Evolutionary conservation across 1,139 yeast genomes (phyloP).

Genomic region (Pichia inconspicua): DNA sequence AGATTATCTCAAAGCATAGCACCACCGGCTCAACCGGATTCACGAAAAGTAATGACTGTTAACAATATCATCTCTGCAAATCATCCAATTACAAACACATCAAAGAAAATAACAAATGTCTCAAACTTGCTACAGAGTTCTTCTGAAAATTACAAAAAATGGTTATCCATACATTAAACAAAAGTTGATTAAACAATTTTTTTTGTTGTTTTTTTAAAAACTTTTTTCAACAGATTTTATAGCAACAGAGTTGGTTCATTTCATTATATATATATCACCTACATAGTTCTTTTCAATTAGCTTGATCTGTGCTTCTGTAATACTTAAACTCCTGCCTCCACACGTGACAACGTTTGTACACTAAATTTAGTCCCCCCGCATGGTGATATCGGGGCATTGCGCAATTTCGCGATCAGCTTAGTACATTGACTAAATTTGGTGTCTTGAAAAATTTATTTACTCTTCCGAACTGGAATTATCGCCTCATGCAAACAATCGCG

Average conservation of each 20-base stretch:
- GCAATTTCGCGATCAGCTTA: background rate
- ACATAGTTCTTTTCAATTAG: too few relatives aligned
- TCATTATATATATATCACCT: too few relatives aligned
- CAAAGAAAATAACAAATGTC: constrained; percentile 18
- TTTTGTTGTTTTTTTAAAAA: too few relatives aligned
- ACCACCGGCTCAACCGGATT: background rate
- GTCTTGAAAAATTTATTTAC: background rate
- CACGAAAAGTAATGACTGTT: background rate
- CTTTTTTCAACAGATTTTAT: too few relatives aligned
- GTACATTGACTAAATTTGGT: background rate
- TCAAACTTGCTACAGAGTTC: constrained; percentile 25
- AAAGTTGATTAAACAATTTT: background rate
- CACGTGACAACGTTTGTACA: too few relatives aligned
- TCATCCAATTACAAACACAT: background rate
- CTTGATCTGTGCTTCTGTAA: background rate
- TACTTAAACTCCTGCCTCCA: too few relatives aligned
- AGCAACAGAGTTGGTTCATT: background rate
- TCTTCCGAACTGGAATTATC: too few relatives aligned
- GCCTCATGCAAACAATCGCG: too few relatives aligned
- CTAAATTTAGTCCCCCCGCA: background rate
- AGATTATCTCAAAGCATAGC: constrained; percentile 4
- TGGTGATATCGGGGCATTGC: background rate
- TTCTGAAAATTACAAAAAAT: constrained; percentile 26
- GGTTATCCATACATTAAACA: constrained; percentile 24
- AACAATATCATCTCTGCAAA: background rate